Base-by-base conservation (phyloP, 2,329 filamentous ascomycete species). In the Colletotrichum aenigma region DNA sequence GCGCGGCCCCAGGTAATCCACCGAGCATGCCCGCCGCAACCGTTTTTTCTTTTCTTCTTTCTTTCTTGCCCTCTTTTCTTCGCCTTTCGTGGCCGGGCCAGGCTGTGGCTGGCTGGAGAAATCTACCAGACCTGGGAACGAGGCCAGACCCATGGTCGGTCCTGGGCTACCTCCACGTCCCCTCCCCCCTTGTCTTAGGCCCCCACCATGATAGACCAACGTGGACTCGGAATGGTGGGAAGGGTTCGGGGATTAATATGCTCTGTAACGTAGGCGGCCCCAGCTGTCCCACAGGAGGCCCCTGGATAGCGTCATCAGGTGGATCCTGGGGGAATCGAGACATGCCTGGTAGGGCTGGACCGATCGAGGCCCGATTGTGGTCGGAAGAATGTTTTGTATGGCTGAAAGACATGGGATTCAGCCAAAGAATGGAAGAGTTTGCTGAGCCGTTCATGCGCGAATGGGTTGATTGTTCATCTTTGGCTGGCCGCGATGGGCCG, bases 311-410 rank as follows among this genome's bases (percentile, higher is more conserved):
- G 60, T 62, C 60, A 62, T 34, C n/a, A 10, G 60, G 58, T 61
- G 58, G 58, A 32, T 32, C 60, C 60, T 34, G 32, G 60, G 60
- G 30, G 30, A 84, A 86, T 89, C 71, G 87, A 87, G 21, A 21
- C 18, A n/a, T n/a, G 58, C 83, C 2, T 89, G 85, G 84, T 84
- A 89, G 69, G 87, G 84, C 84, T 66, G 26, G 56, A 60, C 56
- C 24, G 56, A 60, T 6, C 24, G 13, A 60, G 24, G 28, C 28
- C 56, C 56, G 56, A n/a, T 32, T 15, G 16, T n/a, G 56, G 28
- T 18, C 26, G 26, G 56, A 32, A n/a, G 26, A 13, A n/a, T 13
- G 56, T 16, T 60, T 18, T n/a, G 21, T 32, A 4, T 60, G 56
- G 26, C 4, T 32, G 24, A 32, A 12, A 32, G 16, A 13, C 43